Base-by-base conservation (phyloP, 441 rosid species). In the Gossypium trilobum region DNA sequence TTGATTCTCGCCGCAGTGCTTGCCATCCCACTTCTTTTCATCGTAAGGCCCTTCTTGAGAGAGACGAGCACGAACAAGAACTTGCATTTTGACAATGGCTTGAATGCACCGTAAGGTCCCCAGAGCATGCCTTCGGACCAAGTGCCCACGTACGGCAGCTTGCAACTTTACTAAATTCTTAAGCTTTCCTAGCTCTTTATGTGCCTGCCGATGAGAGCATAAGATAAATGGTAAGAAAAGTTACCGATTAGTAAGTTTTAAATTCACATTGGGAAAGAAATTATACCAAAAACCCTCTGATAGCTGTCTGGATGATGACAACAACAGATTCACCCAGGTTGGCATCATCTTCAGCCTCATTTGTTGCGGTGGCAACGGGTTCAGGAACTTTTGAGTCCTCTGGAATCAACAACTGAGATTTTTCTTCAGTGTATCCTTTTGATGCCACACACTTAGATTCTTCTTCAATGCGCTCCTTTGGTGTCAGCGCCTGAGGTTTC, bases 11-110 rank as follows among this genome's bases (percentile, higher is more conserved):
- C 51, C 22, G 2, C 23, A 16, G 67, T 11, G 23, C 62, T 59
- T 72, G 27, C 31, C 13, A 72, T 60, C 73, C 29, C 1, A 11
- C 55, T 46, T 60, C 17, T 60, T 72, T 59, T 72, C 20, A 50
- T 20, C 22, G 68, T 29, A 63, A 5, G 77, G 72, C 20, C 69
- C 76, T 76, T 82, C 81, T 0, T 27, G 57, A 44, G 84, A 83
- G 72, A 74, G 73, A 55, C 81, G 87, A 75, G 85, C 88, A 75
- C 97, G 97, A 17, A 95, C 91, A 61, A 95, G 83, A 11, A 82
- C 74, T 80, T 95, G 99, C 92, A 95, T 87, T 82, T 95, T 95
- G 76, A 88, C 78, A 79, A 92, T 89, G 66, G 96, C 96, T 70
- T 88, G 99, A 68, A 91, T 82, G 54, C 97, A 95, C 31, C 89